Evolutionary conservation across 139 green algal genomes (phyloP).

Genomic region (Ulvella scutata): DNA sequence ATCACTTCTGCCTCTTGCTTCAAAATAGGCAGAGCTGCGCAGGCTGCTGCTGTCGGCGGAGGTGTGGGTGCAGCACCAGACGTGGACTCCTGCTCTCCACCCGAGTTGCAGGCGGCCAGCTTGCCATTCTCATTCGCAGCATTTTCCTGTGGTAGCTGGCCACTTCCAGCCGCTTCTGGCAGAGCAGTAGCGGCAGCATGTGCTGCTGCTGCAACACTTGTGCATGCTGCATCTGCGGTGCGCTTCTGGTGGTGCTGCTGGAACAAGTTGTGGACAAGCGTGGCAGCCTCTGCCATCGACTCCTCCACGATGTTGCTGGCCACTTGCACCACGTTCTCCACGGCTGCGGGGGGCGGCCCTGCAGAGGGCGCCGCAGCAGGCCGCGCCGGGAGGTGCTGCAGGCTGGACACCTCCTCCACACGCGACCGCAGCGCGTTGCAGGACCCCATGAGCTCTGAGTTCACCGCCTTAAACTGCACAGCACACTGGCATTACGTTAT

Average conservation of each 20-base stretch:
- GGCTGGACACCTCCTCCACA: neutral
- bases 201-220: too few species aligned
- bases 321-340: neutral
- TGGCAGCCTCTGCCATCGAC: neutral
- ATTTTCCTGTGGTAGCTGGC: too few species aligned
- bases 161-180: neutral
- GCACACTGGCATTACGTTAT: too few species aligned
- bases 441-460: neutral
- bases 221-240: too few species aligned
- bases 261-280: neutral
- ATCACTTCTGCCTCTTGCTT: too few species aligned
- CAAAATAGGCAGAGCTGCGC: too few species aligned
- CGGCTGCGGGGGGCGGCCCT: neutral
- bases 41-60: too few species aligned
- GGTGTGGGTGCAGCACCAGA: too few species aligned
- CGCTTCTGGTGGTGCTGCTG: conserved; percentile 1
- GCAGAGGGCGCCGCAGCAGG: neutral
- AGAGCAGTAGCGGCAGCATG: neutral
- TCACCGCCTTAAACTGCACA: neutral
- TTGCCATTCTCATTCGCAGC: too few species aligned
- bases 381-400: neutral
- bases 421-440: neutral
- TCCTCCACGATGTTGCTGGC: neutral
- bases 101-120: too few species aligned
- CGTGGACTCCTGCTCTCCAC: too few species aligned